phyloP scores from a whole-genome alignment of 805 yeast species.

The Lipomyces mesembrius region DNA sequence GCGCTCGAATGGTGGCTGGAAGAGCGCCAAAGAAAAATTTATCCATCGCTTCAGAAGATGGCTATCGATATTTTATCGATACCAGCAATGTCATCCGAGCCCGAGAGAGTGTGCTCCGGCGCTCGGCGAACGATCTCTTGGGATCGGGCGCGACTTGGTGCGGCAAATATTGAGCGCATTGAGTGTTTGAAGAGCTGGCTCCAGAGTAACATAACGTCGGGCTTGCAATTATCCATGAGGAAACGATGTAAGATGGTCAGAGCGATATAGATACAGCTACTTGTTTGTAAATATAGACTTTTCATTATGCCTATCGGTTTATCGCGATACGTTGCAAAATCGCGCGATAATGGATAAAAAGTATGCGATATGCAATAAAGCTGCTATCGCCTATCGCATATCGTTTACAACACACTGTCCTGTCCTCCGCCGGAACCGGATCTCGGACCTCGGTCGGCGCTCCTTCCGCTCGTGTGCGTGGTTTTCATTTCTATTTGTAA shows the following conservation, averaged over 20 bases:
- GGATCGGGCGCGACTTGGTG: slow-evolving; percentile 6
- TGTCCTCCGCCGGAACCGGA: no score
- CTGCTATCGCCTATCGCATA: not conserved
- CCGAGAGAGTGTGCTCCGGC: slow-evolving; percentile 7
- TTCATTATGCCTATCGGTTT: not conserved
- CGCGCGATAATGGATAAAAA: slow-evolving; percentile 4
- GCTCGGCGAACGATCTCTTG: slow-evolving; percentile 10
- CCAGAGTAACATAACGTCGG: slow-evolving; percentile 2
- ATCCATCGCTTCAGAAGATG: slow-evolving; percentile 5
- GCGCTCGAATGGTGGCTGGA: slow-evolving; percentile 9
- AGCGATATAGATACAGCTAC: slow-evolving; percentile 7
- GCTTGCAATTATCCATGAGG: slow-evolving; percentile 8
- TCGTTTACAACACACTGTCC: no score
- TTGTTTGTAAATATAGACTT: slow-evolving; percentile 4
- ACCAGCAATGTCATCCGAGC: slow-evolving; percentile 8
- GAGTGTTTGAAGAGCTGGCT: slow-evolving; percentile 8
- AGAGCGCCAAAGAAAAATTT: slow-evolving; percentile 6
- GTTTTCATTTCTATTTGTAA: no score
- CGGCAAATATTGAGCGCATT: slow-evolving; percentile 1
- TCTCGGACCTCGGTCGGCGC: no score
- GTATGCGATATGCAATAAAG: slow-evolving; percentile 2
- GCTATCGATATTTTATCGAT: slow-evolving; percentile 8
- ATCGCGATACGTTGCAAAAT: slow-evolving; percentile 8
- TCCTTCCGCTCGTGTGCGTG: no score
- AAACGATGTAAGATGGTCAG: slow-evolving; percentile 1